Evolutionary conservation across 306 rosid species (phyloP), one percentile per base, ranked within the genome.

Genomic region (Comarum palustre): DNA sequence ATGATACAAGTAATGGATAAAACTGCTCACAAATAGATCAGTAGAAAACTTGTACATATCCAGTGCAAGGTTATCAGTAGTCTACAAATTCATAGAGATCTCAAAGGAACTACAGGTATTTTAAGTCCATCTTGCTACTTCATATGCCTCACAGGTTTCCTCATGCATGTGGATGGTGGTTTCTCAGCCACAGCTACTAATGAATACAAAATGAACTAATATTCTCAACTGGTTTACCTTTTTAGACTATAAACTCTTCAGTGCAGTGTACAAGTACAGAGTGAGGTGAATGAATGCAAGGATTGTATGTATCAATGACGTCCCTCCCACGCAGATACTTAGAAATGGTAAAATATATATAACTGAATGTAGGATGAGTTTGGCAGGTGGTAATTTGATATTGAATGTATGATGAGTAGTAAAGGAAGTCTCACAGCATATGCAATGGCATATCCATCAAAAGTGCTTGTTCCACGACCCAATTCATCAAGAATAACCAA

Each of bases 381-480:
- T 31, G 65, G 31, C 32, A 15, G 6, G 1, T 34, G 14, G 47
- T 36, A 34, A 34, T 62, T 63, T 63, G 16, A 34, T 34, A 34
- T 31, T 15, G 66, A 34, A 60, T 10, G 47, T 45, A 8, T n/a
- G 29, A 6, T 14, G 46, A 24, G 34, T 46, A 62, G 67, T 47
- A 32, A 16, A 62, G 42, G 69, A 42, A 25, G 1, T 73, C 96
- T 89, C 78, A 94, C 98, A 66, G 98, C 88, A 75, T 89, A 94
- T 41, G 98, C 98, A 75, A 94, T 94, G 84, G 98, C 98, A 71
- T 94, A 94, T 73, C 98, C 98, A 74, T 94, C 97, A 76, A 91
- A 94, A 8, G 98, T 89, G 89, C 98, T 89, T 7, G 98, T 94
- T 85, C 98, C 98, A 66, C 98, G 90, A 54, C 98, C 98, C 82